Base-by-base conservation (phyloP, 768 basidiomycete species). In the Naematelia aurantialba region DNA sequence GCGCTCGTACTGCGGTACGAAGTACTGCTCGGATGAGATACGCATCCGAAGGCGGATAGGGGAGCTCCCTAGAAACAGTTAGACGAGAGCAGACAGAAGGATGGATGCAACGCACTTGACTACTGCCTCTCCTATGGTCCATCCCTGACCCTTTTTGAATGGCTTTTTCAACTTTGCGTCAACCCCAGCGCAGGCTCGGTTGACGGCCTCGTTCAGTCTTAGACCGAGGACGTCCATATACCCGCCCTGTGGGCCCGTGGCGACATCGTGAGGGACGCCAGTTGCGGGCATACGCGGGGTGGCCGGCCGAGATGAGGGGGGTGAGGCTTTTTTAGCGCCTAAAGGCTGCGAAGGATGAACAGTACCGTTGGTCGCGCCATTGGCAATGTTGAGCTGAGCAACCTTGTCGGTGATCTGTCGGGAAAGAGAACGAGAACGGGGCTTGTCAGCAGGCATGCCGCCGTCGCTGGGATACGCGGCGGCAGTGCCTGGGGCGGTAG, bases 21-120 rank as follows among this genome's bases (percentile, higher is more conserved):
- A 77, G 63, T 12, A 77, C 68, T 3, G 76, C 76, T 48, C 76
- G 68, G 12, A 77, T 62, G 39, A 77, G 67, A 51, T 77, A 77
- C 2, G 76, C 71, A 55, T 77, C 76, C 22, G 63, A 61, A 19
- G 68, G 58, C 3, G 74, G 76, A 27, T 46, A 62, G 0, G 76
- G 76, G 8, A 77, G 51, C 42, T 75, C 76, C 50, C 69, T 68
- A 45, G 2, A 2, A 39, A 26, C 44, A 25, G 48, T 42, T 22
- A 57, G 52, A n/a, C 25, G 13, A n/a, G 13, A 51, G 3, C 1
- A 5, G 8, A 17, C 14, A 14, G 52, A 34, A 19, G 17, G n/a
- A 30, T 30, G 3, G 47, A 29, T 4, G 8, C 3, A 34, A 60
- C 69, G 65, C 60, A 70, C 72, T 73, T 73, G 52, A 75, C 70